These are phyloP conservation scores for Tremella yokohamensis DNA, from an alignment of 768 basidiomycete species.

Conservation along the genomic window DNA sequence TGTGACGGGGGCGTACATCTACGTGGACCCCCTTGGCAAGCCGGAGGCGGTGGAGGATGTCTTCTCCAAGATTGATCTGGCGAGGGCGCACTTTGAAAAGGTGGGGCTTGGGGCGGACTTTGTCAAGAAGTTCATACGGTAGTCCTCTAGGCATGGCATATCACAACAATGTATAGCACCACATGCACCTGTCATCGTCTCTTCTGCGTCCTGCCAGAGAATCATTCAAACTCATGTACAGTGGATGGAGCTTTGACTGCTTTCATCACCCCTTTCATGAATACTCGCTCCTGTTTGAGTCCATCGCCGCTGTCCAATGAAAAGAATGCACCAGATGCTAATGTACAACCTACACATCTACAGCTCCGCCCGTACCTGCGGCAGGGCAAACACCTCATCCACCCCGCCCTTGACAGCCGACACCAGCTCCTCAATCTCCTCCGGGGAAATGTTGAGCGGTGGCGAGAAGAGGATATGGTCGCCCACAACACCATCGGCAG, in stretches of 20 bases:
- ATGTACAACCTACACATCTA: not conserved
- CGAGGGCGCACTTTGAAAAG: conserved; percentile 19
- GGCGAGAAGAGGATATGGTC: conserved; percentile 73
- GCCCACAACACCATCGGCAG: conserved; percentile 66
- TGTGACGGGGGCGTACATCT: conserved; percentile 23
- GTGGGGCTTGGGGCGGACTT: conserved; percentile 19
- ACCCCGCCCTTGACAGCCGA: conserved; percentile 9
- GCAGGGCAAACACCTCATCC: conserved; percentile 10
- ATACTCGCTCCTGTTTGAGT: too few species aligned
- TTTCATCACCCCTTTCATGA: too few species aligned
- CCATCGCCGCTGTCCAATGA: too few species aligned
- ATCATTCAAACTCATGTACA: too few species aligned
- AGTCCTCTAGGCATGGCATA: too few species aligned
- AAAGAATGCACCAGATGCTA: too few species aligned
- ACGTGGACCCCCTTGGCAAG: conserved; percentile 17
- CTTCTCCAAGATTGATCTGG: conserved; percentile 20
- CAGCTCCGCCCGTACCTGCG: conserved; percentile 6
- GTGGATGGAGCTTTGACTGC: too few species aligned
- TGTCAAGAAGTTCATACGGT: conserved; percentile 18
- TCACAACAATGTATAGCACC: too few species aligned
- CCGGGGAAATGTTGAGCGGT: conserved; percentile 70
- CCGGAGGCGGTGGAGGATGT: conserved; percentile 20
- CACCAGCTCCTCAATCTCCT: conserved; percentile 53
- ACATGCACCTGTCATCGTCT: too few species aligned
- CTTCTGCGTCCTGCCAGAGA: too few species aligned